A percentile compares a stretch with the other conserved stretches of the same genome.
phyloP scores from a whole-genome alignment of 2,329 filamentous ascomycete species.

The Sordariomycetes sp. region DNA sequence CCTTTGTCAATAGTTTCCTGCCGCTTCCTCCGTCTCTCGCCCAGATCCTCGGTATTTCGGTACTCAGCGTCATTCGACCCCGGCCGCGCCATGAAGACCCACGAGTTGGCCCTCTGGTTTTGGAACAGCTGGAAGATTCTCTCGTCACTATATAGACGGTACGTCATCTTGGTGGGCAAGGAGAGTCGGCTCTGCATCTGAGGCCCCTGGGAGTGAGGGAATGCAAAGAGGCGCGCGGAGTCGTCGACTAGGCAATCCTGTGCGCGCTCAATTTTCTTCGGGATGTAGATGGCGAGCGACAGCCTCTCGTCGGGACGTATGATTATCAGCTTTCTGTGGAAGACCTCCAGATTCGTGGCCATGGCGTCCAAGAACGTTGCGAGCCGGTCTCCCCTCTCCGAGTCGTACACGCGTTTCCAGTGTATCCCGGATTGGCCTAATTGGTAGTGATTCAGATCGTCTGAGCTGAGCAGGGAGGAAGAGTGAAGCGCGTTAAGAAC shows the following conservation, averaged over 20 bases:
- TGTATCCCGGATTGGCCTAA: constrained; percentile 20
- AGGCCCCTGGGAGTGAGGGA: constrained; percentile 21
- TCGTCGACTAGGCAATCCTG: constrained; percentile 22
- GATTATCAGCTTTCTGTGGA: constrained; percentile 27
- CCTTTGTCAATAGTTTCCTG: background rate
- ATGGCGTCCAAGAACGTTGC: constrained; percentile 21
- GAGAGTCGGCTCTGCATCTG: constrained; percentile 18
- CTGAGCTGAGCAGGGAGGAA: constrained; percentile 17
- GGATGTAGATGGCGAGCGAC: constrained; percentile 26
- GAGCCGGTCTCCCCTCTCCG: constrained; percentile 17
- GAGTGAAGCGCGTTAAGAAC: constrained; percentile 24
- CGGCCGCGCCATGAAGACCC: constrained; percentile 20
- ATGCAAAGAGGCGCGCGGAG: constrained; percentile 24
- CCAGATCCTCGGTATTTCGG: constrained; percentile 13
- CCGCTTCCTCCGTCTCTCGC: constrained; percentile 15
- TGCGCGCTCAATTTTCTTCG: constrained; percentile 18
- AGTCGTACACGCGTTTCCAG: constrained; percentile 26
- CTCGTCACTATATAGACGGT: constrained; percentile 24
- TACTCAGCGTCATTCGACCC: constrained; percentile 20
- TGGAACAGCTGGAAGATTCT: constrained; percentile 25
- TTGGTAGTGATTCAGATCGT: constrained; percentile 19
- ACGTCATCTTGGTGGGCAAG: constrained; percentile 23
- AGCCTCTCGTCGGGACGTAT: constrained; percentile 21
- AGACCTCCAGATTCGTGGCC: constrained; percentile 17
- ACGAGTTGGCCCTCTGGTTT: constrained; percentile 20